A percentile compares a stretch with the other conserved stretches of the same genome.
phyloP scores from a whole-genome alignment of 2,329 filamentous ascomycete genomes.

The Hypoxylon sp. region DNA sequence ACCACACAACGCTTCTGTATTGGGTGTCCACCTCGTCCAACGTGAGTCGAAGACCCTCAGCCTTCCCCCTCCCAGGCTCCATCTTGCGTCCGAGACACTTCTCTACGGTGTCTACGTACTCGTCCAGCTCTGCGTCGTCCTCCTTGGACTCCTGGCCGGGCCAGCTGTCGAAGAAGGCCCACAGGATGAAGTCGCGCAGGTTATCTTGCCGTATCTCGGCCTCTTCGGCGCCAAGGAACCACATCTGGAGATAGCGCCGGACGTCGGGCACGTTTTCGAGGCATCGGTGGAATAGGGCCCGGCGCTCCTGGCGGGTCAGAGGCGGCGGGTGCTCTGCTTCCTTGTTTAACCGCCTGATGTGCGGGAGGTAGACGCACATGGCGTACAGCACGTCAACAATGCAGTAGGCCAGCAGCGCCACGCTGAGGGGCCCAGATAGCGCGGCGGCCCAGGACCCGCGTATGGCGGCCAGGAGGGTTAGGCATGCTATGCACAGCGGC shows the following conservation, averaged over 20 bases:
- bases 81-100: conserved; percentile 59
- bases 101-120: conserved; percentile 62
- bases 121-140: conserved; percentile 53
- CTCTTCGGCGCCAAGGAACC: conserved; percentile 69
- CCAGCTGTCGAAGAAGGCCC: conserved; percentile 68
- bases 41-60: conserved; percentile 67
- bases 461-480: conserved; percentile 41
- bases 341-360: conserved; percentile 49
- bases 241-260: conserved; percentile 65
- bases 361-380: conserved; percentile 53
- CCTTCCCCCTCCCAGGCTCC: conserved; percentile 61
- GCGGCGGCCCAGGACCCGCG: conserved; percentile 21
- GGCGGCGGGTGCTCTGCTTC: conserved; percentile 53
- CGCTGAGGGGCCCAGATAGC: conserved; percentile 31
- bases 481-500: conserved; percentile 47
- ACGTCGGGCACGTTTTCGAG: conserved; percentile 61
- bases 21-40: conserved; percentile 68
- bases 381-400: conserved; percentile 54
- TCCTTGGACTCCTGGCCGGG: conserved; percentile 42
- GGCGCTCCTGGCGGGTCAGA: conserved; percentile 56
- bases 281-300: conserved; percentile 64
- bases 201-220: conserved; percentile 72
- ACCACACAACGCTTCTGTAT: conserved; percentile 71
- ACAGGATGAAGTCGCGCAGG: conserved; percentile 70
- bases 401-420: conserved; percentile 44